A percentile compares a stretch with the other conserved stretches of the same genome.
These are phyloP conservation scores for Botrytis aclada DNA, from an alignment of 2,329 filamentous ascomycete species.

Conservation along the genomic window DNA sequence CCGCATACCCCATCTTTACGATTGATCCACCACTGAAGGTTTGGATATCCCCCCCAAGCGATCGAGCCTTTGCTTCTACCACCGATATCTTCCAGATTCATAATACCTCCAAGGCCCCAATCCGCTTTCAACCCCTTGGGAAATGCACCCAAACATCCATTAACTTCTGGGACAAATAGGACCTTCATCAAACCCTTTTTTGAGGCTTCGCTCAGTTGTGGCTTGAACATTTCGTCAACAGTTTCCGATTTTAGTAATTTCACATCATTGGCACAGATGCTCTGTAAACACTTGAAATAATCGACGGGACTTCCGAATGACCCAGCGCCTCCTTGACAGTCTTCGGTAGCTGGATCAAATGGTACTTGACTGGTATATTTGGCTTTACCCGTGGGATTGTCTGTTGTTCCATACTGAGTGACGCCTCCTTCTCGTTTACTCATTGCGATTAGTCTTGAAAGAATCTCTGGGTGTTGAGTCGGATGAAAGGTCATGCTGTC, in stretches of 20 bases:
- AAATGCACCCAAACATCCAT: conserved; percentile 30
- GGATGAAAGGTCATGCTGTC: conserved; percentile 28
- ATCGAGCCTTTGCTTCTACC: conserved; percentile 41
- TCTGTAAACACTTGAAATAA: conserved; percentile 46
- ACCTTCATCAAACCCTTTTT: conserved; percentile 31
- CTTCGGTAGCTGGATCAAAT: conserved; percentile 18
- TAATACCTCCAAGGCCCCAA: conserved; percentile 44
- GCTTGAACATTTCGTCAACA: conserved; percentile 46
- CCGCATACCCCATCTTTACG: conserved; percentile 42
- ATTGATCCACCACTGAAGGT: conserved; percentile 47
- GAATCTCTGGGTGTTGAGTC: conserved; percentile 21
- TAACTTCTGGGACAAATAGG: conserved; percentile 21
- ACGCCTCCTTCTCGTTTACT: conserved; percentile 25
- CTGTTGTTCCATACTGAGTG: conserved; percentile 21
- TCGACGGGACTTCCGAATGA: conserved; percentile 40
- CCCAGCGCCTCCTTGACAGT: conserved; percentile 39
- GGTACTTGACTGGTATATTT: conserved; percentile 17
- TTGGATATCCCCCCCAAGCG: conserved; percentile 47
- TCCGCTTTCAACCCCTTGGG: conserved; percentile 40
- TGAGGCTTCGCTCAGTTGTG: conserved; percentile 42
- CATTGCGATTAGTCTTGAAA: conserved; percentile 27
- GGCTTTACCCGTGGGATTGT: conserved; percentile 22
- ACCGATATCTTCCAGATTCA: conserved; percentile 42
- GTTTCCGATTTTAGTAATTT: conserved; percentile 45
- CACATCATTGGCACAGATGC: conserved; percentile 49